Conservation (phyloP, 192 early-diverging fungal species). For the Dispira simplex region DNA sequence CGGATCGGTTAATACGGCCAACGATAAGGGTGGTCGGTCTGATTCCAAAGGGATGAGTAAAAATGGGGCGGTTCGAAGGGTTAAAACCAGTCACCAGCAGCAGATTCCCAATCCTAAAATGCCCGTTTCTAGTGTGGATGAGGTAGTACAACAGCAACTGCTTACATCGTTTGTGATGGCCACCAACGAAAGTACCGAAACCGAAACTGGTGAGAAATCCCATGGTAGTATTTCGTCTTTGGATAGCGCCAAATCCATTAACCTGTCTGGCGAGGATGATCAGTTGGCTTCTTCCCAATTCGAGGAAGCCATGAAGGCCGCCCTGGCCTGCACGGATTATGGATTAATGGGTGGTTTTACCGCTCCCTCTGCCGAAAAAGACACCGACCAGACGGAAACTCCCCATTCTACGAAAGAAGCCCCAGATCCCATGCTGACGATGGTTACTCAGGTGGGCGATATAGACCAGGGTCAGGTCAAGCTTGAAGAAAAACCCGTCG, state of each 20-base stretch:
- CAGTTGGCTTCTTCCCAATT: slow-evolving; percentile 21
- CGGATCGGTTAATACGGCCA: too few species aligned
- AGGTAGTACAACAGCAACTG: too few species aligned
- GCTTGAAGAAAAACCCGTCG: not conserved
- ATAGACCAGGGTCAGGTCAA: not conserved
- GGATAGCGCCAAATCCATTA: slow-evolving; percentile 10
- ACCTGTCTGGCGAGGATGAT: not conserved
- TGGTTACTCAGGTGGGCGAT: not conserved
- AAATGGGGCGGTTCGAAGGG: too few species aligned
- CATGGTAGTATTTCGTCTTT: too few species aligned
- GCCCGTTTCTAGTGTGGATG: too few species aligned
- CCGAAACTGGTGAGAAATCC: too few species aligned
- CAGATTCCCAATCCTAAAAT: too few species aligned
- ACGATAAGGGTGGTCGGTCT: too few species aligned
- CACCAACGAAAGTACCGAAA: too few species aligned
- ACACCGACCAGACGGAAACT: slow-evolving; percentile 18
- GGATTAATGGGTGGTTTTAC: not conserved
- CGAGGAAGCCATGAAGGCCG: slow-evolving; percentile 2
- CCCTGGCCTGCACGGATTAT: not conserved
- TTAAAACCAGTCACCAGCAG: too few species aligned
- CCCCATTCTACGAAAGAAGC: slow-evolving; percentile 15
- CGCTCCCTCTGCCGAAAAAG: not conserved
- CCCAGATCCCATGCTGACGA: not conserved
- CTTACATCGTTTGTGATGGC: too few species aligned
- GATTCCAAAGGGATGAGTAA: too few species aligned